Evolutionary conservation across 139 green algal genomes (phyloP).

Genomic region (Chlorella sp.): DNA sequence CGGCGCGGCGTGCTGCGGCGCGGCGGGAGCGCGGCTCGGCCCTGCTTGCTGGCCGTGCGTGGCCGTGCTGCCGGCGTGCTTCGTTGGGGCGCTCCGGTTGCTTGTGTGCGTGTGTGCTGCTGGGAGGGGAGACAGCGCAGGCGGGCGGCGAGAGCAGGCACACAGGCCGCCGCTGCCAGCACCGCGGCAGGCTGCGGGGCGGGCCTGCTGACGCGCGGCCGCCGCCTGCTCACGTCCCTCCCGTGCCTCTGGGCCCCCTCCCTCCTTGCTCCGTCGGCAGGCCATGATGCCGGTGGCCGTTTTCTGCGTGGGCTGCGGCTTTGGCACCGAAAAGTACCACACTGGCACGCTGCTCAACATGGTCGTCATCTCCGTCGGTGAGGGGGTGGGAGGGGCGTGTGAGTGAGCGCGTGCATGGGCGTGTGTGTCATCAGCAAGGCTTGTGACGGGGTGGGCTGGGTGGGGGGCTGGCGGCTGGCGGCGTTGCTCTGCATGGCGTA

Average conservation of each 20-base stretch:
- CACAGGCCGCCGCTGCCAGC: not conserved
- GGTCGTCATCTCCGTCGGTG: slow-evolving; percentile 54
- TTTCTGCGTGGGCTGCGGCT: slow-evolving; percentile 48
- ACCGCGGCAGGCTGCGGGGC: not conserved
- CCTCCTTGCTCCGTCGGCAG: no score
- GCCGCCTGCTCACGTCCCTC: slow-evolving; percentile 29
- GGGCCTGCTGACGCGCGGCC: not conserved
- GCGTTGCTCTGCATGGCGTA: no score
- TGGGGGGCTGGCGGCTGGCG: no score
- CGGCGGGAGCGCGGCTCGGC: not conserved
- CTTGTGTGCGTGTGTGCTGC: not conserved
- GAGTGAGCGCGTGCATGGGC: slow-evolving; percentile 43
- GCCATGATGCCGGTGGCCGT: slow-evolving; percentile 63
- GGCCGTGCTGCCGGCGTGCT: not conserved
- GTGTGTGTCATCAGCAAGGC: not conserved
- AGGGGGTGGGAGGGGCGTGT: slow-evolving; percentile 57
- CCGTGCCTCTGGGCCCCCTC: slow-evolving; percentile 58
- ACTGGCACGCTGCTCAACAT: slow-evolving; percentile 50
- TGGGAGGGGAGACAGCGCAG: not conserved
- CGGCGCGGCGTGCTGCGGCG: not conserved
- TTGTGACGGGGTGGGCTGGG: not conserved
- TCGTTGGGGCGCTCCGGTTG: not conserved
- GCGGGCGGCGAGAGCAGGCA: not conserved
- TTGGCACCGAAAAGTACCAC: slow-evolving; percentile 54
- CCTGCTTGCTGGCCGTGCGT: not conserved